These are phyloP conservation scores for Aspergillus saccharolyticus DNA, from an alignment of 495 filamentous ascomycete genomes.

Conservation along the genomic window DNA sequence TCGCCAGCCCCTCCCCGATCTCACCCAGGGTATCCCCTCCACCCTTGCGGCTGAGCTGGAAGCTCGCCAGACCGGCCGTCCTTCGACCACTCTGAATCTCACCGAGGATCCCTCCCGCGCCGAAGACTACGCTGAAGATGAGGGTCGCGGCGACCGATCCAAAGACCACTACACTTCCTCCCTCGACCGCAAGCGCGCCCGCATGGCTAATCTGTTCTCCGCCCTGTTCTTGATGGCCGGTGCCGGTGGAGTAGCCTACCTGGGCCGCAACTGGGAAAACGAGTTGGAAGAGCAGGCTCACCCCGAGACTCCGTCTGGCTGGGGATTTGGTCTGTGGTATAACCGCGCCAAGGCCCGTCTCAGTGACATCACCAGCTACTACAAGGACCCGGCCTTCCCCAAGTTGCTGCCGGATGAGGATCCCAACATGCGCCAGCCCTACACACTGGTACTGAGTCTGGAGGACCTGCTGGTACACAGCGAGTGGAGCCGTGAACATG, in stretches of 20 bases:
- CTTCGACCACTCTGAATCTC: slow-evolving; percentile 46
- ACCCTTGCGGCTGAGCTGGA: slow-evolving; percentile 70
- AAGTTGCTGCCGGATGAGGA: slow-evolving; percentile 90
- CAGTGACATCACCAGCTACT: slow-evolving; percentile 73
- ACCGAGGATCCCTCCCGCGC: slow-evolving; percentile 52
- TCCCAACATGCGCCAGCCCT: slow-evolving; percentile 75
- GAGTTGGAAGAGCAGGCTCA: slow-evolving; percentile 63
- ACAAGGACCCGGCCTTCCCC: slow-evolving; percentile 91
- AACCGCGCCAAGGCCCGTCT: slow-evolving; percentile 70
- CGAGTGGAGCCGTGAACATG: slow-evolving; percentile 88
- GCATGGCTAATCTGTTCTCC: slow-evolving; percentile 65
- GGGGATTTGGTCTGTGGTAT: slow-evolving; percentile 71
- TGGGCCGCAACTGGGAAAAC: slow-evolving; percentile 81
- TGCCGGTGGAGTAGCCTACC: slow-evolving; percentile 55
- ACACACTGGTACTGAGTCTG: slow-evolving; percentile 85
- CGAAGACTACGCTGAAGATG: slow-evolving; percentile 39
- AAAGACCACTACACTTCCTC: slow-evolving; percentile 89
- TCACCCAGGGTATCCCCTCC: slow-evolving; percentile 87
- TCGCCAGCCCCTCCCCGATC: slow-evolving; percentile 66
- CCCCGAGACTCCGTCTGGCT: slow-evolving; percentile 65
- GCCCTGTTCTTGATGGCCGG: slow-evolving; percentile 44
- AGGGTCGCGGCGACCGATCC: slow-evolving; percentile 58
- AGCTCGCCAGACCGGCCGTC: slow-evolving; percentile 44
- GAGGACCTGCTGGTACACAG: slow-evolving; percentile 93
- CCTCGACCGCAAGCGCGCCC: slow-evolving; percentile 69